Conservation (phyloP, 1,284 basidiomycete species). For the Austroboletus niveus region DNA sequence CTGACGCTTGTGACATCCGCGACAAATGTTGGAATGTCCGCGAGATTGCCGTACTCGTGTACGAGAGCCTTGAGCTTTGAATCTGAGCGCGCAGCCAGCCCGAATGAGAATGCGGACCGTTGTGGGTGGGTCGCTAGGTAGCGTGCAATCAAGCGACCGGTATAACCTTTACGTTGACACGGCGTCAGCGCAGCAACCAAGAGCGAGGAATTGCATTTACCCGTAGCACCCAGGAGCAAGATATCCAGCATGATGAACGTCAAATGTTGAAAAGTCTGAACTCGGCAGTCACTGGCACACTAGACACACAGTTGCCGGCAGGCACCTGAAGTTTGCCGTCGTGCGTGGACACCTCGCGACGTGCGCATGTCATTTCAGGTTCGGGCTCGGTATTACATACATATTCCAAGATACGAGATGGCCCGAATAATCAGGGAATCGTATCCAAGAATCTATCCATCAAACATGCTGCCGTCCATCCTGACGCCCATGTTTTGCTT, state of each 20-base stretch:
- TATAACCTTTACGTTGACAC: conserved; percentile 45
- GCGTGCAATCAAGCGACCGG: conserved; percentile 59
- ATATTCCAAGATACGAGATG: not conserved
- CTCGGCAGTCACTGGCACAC: not conserved
- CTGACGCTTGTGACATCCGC: conserved; percentile 50
- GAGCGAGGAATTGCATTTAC: conserved; percentile 22
- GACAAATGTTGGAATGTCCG: conserved; percentile 42
- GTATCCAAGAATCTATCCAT: conserved; percentile 31
- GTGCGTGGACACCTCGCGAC: conserved; percentile 13
- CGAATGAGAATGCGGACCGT: conserved; percentile 56
- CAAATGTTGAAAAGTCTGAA: conserved; percentile 4
- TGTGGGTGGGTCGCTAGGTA: conserved; percentile 63
- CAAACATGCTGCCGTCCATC: conserved; percentile 66
- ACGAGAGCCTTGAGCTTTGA: conserved; percentile 51
- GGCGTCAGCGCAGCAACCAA: conserved; percentile 4
- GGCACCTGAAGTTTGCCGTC: not conserved
- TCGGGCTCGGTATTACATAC: not conserved
- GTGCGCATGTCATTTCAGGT: conserved; percentile 11
- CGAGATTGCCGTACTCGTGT: conserved; percentile 39
- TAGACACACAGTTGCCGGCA: conserved; percentile 8
- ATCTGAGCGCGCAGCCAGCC: conserved; percentile 58
- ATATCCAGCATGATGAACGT: conserved; percentile 45
- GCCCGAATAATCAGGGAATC: not conserved
- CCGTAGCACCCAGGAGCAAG: conserved; percentile 63
- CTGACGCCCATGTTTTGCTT: conserved; percentile 78